Evolutionary conservation across 2,329 filamentous ascomycete species (phyloP).

Genomic region (Tolypocladium sp.): DNA sequence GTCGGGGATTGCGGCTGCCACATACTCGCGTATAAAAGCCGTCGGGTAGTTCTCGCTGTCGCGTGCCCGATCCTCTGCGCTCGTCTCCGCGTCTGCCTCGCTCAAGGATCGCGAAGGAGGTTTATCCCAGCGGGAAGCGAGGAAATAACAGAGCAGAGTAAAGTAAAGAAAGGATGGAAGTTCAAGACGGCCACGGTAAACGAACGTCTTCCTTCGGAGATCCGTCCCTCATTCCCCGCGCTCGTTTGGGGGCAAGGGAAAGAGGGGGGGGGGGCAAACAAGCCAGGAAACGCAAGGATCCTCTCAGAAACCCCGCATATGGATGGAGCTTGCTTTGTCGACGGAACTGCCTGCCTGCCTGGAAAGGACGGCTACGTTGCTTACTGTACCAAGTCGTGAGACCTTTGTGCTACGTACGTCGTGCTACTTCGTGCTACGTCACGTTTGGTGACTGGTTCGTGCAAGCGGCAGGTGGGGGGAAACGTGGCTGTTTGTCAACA

Average conservation of each 20-base stretch:
- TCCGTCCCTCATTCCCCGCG: not conserved
- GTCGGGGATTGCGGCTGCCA: constrained; percentile 14
- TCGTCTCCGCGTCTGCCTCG: not conserved
- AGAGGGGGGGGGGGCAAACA: not conserved
- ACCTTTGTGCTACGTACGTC: no score
- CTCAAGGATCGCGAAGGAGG: not conserved
- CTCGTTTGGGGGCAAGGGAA: not conserved
- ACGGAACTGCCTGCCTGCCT: not conserved
- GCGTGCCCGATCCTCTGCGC: not conserved
- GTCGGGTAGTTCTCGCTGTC: not conserved
- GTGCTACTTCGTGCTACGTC: not conserved
- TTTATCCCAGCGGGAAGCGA: not conserved
- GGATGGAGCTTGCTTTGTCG: not conserved
- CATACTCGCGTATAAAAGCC: constrained; percentile 4
- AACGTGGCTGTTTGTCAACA: not conserved
- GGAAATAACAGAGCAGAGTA: not conserved
- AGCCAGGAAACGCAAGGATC: not conserved
- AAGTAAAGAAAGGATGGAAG: not conserved
- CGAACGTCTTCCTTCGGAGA: not conserved
- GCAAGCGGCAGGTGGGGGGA: not conserved
- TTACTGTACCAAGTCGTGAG: not conserved
- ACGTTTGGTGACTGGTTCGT: not conserved
- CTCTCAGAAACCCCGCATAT: not conserved
- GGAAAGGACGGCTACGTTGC: not conserved
- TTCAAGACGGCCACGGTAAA: not conserved